Percentiles rank a stretch among this genome's conserved stretches.
Conservation (phyloP, 805 yeast species). For the Pichia ethanolica region DNA sequence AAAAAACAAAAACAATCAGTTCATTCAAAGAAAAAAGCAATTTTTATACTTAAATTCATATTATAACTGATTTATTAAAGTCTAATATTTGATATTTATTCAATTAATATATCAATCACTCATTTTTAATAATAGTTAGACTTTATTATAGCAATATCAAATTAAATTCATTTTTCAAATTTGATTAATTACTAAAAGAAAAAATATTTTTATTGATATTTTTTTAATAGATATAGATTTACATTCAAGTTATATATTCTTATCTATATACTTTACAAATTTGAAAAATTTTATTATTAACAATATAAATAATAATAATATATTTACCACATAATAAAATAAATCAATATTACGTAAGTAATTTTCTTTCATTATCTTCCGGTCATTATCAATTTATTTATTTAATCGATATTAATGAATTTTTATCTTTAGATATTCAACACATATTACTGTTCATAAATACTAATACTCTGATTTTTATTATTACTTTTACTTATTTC, state of each 20-base stretch:
- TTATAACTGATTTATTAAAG: too few species aligned
- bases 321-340: not conserved
- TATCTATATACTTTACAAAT: not conserved
- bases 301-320: too few species aligned
- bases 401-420: too few species aligned
- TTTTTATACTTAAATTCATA: not conserved
- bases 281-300: not conserved
- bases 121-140: not conserved
- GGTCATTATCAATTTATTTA: too few species aligned
- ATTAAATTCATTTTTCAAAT: not conserved
- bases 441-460: too few species aligned
- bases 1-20: not conserved
- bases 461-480: too few species aligned
- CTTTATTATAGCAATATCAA: not conserved
- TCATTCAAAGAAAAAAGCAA: too few species aligned
- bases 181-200: too few species aligned
- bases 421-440: too few species aligned
- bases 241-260: too few species aligned
- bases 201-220: too few species aligned
- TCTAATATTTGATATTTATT: constrained; percentile 8
- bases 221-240: too few species aligned
- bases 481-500: not conserved
- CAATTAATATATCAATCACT: constrained; percentile 9
- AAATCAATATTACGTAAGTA: not conserved
- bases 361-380: not conserved